Base-by-base conservation (phyloP, 2,329 filamentous ascomycete genomes). In the Drechslera avenae region DNA sequence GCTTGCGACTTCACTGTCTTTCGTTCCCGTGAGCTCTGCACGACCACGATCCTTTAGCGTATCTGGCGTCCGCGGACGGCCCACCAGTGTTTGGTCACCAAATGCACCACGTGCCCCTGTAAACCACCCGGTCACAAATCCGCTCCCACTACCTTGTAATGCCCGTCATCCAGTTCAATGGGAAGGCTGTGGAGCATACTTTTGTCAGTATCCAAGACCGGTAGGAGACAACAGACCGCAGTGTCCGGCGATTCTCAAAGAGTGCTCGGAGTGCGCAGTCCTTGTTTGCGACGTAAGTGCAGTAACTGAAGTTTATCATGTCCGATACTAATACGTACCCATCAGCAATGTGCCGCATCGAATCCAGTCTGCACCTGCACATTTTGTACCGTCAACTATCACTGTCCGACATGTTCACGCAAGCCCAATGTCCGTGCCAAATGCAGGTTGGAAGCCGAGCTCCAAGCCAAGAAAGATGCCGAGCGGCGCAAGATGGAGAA, bases 171-270 rank as follows among this genome's bases (percentile, higher is more conserved):
- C 74, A 9, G 74, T 76, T 3, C 74, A 76, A 42, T 76, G 74
- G 74, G 66, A 75, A 58, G 74, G 74, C 13, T 76, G 74, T 46
- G 74, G 74, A 2, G 67, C 72, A 2, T 76, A 75, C 54, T 76
- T 75, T 47, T 76, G 74, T 51, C 73, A 73, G 40, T 69, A 67
- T 46, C 64, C 69, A 9, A 56, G 73, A 19, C 70, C 72, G 3
- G 66, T 74, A 10, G 74, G 74, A 18, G 74, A 76, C 42, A 65
- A 64, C 26, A 59, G 74, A 50, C 66, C 66, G 21, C 65, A 70
- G 35, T 76, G 74, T 46, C 70, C 63, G 3, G 71, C 66, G 3
- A 51, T 63, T 1, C 46, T 76, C 9, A 74, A 69, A 41, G 73
- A 76, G 42, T 76, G 74, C 57, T 59, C 61, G 9, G 72, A 69